These are phyloP conservation scores for Yarrowia porcina DNA, from an alignment of 805 yeast species.

Conservation along the genomic window DNA sequence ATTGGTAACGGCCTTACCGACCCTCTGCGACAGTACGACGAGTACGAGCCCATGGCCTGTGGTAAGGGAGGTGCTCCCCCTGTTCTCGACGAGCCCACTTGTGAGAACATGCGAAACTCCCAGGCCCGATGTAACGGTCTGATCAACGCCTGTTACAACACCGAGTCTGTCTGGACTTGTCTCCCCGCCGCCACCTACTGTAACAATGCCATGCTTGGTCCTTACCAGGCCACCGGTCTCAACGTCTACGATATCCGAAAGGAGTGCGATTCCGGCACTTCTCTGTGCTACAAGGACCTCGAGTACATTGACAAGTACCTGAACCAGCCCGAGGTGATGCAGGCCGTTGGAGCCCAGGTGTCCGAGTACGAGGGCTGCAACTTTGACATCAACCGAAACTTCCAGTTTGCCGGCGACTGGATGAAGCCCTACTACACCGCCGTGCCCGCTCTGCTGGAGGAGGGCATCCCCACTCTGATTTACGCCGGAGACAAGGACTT, in stretches of 20 bases:
- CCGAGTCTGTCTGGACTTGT: slow-evolving; percentile 77
- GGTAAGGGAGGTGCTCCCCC: slow-evolving; percentile 81
- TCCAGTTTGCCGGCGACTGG: slow-evolving; percentile 62
- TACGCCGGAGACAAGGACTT: slow-evolving; percentile 94
- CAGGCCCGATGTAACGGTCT: slow-evolving; percentile 76
- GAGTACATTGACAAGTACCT: slow-evolving; percentile 73
- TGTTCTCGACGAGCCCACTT: slow-evolving; percentile 73
- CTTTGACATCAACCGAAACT: slow-evolving; percentile 77
- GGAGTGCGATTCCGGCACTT: slow-evolving; percentile 57
- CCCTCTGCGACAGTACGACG: slow-evolving; percentile 72
- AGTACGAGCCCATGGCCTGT: slow-evolving; percentile 93
- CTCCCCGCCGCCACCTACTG: slow-evolving; percentile 90
- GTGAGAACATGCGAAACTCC: slow-evolving; percentile 63
- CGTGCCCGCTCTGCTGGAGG: slow-evolving; percentile 62
- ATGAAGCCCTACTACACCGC: slow-evolving; percentile 57
- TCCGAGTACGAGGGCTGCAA: slow-evolving; percentile 74
- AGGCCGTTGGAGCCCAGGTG: slow-evolving; percentile 88
- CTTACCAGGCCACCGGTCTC: slow-evolving; percentile 79
- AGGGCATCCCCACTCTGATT: slow-evolving; percentile 67
- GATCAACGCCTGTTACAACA: slow-evolving; percentile 72
- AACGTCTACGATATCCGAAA: slow-evolving; percentile 88
- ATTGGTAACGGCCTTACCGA: slow-evolving; percentile 96
- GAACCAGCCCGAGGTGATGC: slow-evolving; percentile 71
- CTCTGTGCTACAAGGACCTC: slow-evolving; percentile 76
- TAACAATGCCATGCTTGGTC: slow-evolving; percentile 75